These are phyloP conservation scores for Gentiana straminea DNA, from an alignment of 257 asterid species.

Conservation along the genomic window DNA sequence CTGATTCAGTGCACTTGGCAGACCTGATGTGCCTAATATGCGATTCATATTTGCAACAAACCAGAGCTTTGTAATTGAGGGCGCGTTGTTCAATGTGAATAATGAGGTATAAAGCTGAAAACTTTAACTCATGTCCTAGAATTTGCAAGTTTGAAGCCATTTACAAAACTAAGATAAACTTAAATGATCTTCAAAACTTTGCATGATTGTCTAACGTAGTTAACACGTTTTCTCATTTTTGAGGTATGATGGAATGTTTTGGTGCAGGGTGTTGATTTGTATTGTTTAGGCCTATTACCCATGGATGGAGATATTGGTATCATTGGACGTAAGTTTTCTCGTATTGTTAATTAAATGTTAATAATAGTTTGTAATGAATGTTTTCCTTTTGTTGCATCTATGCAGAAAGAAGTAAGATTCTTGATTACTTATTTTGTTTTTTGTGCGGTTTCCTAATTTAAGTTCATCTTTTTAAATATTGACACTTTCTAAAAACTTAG, in stretches of 20 bases:
- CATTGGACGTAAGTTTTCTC: conserved; percentile 66
- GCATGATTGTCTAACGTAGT: no score
- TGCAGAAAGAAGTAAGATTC: neutral
- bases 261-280: conserved; percentile 41
- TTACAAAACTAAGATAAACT: neutral
- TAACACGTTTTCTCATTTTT: no score
- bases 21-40: conserved; percentile 36
- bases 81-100: conserved; percentile 36
- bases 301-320: conserved; percentile 29
- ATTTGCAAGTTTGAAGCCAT: neutral
- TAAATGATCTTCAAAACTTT: no score
- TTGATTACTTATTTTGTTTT: neutral
- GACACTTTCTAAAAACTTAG: neutral
- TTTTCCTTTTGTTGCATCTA: neutral
- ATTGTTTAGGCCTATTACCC: conserved; percentile 43
- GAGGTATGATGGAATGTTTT: conserved; percentile 2
- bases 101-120: conserved; percentile 34
- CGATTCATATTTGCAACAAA: conserved; percentile 45
- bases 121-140: neutral
- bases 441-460: neutral
- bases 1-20: conserved; percentile 41
- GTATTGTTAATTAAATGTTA: conserved; percentile 2
- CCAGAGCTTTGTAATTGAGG: conserved; percentile 54
- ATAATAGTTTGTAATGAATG: neutral
- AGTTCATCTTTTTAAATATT: neutral